These are phyloP conservation scores for Rhizophora mangle DNA, from an alignment of 345 rosid species.

Conservation along the genomic window DNA sequence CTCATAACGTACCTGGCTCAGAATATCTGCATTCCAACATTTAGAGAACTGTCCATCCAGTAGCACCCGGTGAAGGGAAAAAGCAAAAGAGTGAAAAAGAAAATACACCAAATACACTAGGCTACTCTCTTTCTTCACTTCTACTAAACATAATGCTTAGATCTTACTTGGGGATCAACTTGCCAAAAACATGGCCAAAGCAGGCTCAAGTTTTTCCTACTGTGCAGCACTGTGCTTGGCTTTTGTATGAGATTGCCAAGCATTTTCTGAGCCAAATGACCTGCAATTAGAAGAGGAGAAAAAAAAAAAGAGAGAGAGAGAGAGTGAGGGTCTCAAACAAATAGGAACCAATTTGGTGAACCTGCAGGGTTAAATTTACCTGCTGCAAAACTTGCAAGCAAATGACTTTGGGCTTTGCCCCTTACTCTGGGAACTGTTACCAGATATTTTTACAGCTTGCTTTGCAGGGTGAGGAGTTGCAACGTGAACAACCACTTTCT, in stretches of 20 bases:
- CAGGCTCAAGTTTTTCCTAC: not conserved
- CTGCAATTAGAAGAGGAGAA: conserved; percentile 17
- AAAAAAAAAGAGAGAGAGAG: not conserved
- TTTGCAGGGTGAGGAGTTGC: conserved; percentile 86
- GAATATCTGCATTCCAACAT: too few relatives aligned
- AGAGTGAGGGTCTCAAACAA: not conserved
- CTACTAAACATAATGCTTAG: not conserved
- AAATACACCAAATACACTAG: too few relatives aligned
- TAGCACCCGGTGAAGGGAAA: too few relatives aligned
- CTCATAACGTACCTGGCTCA: too few relatives aligned
- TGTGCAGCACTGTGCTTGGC: conserved; percentile 61
- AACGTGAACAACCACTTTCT: conserved; percentile 48
- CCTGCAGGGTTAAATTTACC: conserved; percentile 22
- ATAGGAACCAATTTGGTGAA: not conserved
- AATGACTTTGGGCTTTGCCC: conserved; percentile 48
- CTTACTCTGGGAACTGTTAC: conserved; percentile 39
- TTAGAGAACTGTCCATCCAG: too few relatives aligned
- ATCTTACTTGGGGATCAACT: not conserved
- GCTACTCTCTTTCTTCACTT: too few relatives aligned
- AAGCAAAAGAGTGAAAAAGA: too few relatives aligned
- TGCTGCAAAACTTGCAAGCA: conserved; percentile 61
- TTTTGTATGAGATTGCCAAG: conserved; percentile 67
- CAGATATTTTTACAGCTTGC: conserved; percentile 42
- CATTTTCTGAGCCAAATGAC: conserved; percentile 64
- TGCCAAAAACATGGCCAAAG: not conserved